Evolutionary conservation across 164 flowering plant genomes (phyloP).

Genomic region (Litsea cubeba): DNA sequence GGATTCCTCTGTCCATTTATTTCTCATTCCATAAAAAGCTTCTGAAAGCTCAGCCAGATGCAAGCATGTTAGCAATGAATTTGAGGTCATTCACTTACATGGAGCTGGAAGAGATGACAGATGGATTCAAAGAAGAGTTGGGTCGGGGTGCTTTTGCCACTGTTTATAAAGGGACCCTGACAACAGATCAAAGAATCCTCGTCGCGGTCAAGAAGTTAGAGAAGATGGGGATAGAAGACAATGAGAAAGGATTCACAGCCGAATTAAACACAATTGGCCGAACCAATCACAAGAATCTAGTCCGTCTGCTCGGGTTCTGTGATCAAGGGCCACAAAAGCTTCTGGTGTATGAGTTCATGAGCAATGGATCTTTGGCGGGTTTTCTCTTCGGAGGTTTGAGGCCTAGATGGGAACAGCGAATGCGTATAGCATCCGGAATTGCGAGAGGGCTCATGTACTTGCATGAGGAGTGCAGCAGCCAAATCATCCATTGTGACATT

Average conservation of each 20-base stretch:
- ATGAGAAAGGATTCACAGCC: slow-evolving; percentile 32
- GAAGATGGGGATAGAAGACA: slow-evolving; percentile 13
- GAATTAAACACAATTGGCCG: slow-evolving; percentile 30
- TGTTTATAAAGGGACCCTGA: slow-evolving; percentile 30
- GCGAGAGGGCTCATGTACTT: slow-evolving; percentile 37
- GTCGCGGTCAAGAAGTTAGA: slow-evolving; percentile 34
- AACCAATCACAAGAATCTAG: slow-evolving; percentile 38
- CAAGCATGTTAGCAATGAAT: slow-evolving; percentile 5
- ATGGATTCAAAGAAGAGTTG: slow-evolving; percentile 30
- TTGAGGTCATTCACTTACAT: slow-evolving; percentile 21
- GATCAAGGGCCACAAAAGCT: slow-evolving; percentile 31
- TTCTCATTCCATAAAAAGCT: slow-evolving; percentile 1
- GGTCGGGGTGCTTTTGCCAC: slow-evolving; percentile 30
- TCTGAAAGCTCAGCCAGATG: not conserved
- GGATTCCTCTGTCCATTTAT: not conserved
- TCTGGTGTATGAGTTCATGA: slow-evolving; percentile 40
- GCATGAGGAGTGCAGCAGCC: slow-evolving; percentile 39
- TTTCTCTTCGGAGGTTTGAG: slow-evolving; percentile 20
- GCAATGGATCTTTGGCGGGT: slow-evolving; percentile 30
- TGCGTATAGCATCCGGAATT: slow-evolving; percentile 24
- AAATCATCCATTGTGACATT: slow-evolving; percentile 40
- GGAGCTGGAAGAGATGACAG: slow-evolving; percentile 25
- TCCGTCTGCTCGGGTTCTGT: slow-evolving; percentile 31
- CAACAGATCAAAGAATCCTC: not conserved
- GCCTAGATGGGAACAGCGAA: slow-evolving; percentile 27